These are phyloP conservation scores for Ogataea saltuana DNA, from an alignment of 805 yeast species.

Conservation along the genomic window DNA sequence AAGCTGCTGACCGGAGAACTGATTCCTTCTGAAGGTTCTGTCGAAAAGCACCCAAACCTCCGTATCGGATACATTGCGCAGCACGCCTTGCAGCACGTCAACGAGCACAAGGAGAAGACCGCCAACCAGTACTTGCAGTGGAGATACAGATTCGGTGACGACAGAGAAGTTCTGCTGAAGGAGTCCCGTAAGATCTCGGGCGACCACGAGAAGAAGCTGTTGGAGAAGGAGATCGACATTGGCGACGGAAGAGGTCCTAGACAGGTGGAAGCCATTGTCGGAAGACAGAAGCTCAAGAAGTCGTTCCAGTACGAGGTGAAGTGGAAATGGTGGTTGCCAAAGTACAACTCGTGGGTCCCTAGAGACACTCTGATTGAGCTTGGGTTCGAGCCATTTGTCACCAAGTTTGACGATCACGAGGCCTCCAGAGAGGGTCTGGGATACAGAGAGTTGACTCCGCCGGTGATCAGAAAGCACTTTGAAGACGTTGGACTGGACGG, in stretches of 20 bases:
- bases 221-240: conserved; percentile 76
- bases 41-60: conserved; percentile 96
- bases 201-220: conserved; percentile 66
- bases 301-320: conserved; percentile 95
- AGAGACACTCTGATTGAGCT: conserved; percentile 77
- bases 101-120: conserved; percentile 95
- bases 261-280: conserved; percentile 89
- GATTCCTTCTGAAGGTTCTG: conserved; percentile 82
- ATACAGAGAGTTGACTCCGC: conserved; percentile 89
- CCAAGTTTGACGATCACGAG: conserved; percentile 97
- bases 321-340: conserved; percentile 92
- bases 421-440: conserved; percentile 99
- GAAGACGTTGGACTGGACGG: conserved; percentile 98
- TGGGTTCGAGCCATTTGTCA: conserved; percentile 84
- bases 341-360: conserved; percentile 90
- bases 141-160: conserved; percentile 98
- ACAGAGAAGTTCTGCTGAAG: conserved; percentile 91
- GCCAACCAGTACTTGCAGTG: conserved; percentile 98
- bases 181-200: conserved; percentile 87
- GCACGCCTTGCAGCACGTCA: conserved; percentile 97
- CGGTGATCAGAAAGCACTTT: conserved; percentile 92
- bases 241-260: conserved; percentile 86
- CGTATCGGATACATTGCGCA: conserved; percentile 99
- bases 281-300: conserved; percentile 95
- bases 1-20: conserved; percentile 91